Evolutionary conservation across 768 basidiomycete species (phyloP), one percentile per base, ranked within the genome.

Genomic region (Tylopilus felleus): DNA sequence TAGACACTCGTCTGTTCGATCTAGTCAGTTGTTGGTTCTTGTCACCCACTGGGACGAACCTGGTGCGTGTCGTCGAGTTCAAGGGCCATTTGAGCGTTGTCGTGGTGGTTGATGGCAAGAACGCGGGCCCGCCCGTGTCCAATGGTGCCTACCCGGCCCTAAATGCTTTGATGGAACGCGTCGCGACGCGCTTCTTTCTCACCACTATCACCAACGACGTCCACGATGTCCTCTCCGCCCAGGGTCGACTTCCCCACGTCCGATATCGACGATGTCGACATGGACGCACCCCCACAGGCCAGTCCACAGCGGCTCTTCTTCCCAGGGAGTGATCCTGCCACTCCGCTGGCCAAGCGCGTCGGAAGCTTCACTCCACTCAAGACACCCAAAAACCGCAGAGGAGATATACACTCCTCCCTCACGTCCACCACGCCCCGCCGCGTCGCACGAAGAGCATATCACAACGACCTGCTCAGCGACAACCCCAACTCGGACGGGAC

Each of bases 161-260:
- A 74, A 79, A 79, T 45, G 51, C 44, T 8, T 64, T 33, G 68
- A 65, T 75, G 65, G 73, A 56, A 74, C 81, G 81, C 79, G 80
- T 72, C 79, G 78, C 77, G 80, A 71, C 79, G 75, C 78, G 50
- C 47, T 39, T 57, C 58, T 60, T 65, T 54, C 58, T 50, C 17
- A 23, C 31, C 48, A 17, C 16, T 12, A 29, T 13, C n/a, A 19
- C 21, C 39, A 35, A 13, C 33, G 33, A n/a, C 41, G 9, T 9
- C 21, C 12, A 23, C 9, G 1, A 86, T 86, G 84, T 85, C 84
- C 8, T 86, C 83, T 39, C 84, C 83, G 23, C 83, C 83, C 19
- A 74, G 78, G 31, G 68, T 85, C 36, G 82, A 86, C 60, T 85
- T 85, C 63, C 84, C 84, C 4, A 76, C 82, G 1, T 85, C 83